These are phyloP conservation scores for Termitomyces sp. DNA, from an alignment of 768 basidiomycete genomes.

Conservation along the genomic window DNA sequence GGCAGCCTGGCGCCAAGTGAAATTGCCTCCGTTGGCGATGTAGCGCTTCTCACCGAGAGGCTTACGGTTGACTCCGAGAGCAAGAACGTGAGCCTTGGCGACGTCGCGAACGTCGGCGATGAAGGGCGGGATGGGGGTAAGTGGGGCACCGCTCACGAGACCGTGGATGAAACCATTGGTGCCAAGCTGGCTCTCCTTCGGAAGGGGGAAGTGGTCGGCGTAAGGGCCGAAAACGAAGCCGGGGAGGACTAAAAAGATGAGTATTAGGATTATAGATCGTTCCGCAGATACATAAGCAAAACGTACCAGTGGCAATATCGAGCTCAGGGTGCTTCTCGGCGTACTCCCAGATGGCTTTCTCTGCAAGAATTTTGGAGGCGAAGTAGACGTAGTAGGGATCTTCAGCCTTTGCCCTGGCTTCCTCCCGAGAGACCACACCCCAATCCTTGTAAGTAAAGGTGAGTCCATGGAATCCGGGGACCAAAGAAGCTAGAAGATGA, in stretches of 20 bases:
- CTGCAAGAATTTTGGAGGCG: conserved; percentile 38
- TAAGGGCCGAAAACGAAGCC: conserved; percentile 37
- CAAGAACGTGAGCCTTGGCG: conserved; percentile 31
- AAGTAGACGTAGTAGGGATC: conserved; percentile 34
- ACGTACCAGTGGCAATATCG: conserved; percentile 36
- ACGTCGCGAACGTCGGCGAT: conserved; percentile 36
- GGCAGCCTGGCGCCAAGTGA: conserved; percentile 29
- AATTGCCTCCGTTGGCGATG: conserved; percentile 25
- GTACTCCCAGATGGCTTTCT: conserved; percentile 40
- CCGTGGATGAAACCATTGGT: conserved; percentile 27
- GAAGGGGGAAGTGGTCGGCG: conserved; percentile 28
- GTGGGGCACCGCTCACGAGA: conserved; percentile 25
- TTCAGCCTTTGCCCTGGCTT: conserved; percentile 25
- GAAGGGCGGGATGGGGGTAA: conserved; percentile 25
- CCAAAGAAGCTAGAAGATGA: conserved; percentile 19
- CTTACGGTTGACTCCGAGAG: conserved; percentile 24
- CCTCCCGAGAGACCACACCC: conserved; percentile 30
- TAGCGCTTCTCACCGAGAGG: conserved; percentile 26
- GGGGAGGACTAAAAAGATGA: conserved; percentile 28
- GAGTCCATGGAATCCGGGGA: conserved; percentile 20
- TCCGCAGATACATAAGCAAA: neutral
- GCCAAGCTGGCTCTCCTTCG: conserved; percentile 22
- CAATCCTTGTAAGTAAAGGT: conserved; percentile 29
- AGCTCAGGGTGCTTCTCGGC: conserved; percentile 35
- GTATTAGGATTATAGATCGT: neutral